Evolutionary conservation across 805 yeast genomes (phyloP).

Genomic region (Candida taoyuanica): DNA sequence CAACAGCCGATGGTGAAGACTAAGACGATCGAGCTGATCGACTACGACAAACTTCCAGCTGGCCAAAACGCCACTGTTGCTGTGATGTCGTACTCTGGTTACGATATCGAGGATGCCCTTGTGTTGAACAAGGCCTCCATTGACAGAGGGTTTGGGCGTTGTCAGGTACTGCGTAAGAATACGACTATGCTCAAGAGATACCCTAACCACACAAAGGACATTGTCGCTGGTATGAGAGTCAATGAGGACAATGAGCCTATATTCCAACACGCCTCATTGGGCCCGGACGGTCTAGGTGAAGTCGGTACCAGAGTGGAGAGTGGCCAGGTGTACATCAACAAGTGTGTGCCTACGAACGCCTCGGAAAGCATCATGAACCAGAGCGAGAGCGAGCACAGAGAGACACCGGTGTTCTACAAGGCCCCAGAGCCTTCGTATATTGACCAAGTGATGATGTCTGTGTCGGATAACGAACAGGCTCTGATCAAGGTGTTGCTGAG

Average conservation of each 20-base stretch:
- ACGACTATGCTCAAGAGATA: conserved; percentile 87
- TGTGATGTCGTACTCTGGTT: conserved; percentile 98
- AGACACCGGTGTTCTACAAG: conserved; percentile 85
- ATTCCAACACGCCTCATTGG: conserved; percentile 80
- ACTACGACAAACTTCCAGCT: conserved; percentile 95
- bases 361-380: conserved; percentile 45
- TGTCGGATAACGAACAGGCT: conserved; percentile 92
- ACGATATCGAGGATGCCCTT: conserved; percentile 98
- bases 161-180: conserved; percentile 91
- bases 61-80: conserved; percentile 99
- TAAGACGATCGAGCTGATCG: conserved; percentile 90
- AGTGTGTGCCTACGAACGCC: conserved; percentile 85
- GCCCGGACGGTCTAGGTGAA: conserved; percentile 95
- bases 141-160: conserved; percentile 96
- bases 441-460: conserved; percentile 97
- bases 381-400: conserved; percentile 60
- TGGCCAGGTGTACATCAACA: conserved; percentile 93
- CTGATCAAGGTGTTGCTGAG: conserved; percentile 85
- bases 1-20: conserved; percentile 99
- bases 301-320: conserved; percentile 87
- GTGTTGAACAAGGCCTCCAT: conserved; percentile 89
- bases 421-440: conserved; percentile 95
- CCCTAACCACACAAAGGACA: conserved; percentile 90
- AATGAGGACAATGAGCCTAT: conserved; percentile 78
- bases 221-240: conserved; percentile 85